Conservation (phyloP, 2,329 filamentous ascomycete genomes). For the Chrysosporium queenslandicum region DNA sequence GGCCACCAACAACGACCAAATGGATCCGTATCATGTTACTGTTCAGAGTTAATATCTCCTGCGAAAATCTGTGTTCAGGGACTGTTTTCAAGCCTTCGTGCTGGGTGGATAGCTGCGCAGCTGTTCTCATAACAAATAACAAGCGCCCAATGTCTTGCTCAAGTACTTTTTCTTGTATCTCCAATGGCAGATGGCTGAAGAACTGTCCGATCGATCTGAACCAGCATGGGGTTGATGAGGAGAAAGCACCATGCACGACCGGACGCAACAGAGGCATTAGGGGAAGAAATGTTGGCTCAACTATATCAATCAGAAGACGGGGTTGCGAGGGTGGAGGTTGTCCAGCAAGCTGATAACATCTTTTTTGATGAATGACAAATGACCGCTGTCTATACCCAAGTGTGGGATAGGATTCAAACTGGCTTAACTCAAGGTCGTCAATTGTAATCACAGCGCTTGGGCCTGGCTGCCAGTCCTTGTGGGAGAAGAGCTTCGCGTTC, state of each 20-base stretch:
- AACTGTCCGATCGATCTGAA: neutral
- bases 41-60: slow-evolving; percentile 3
- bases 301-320: slow-evolving; percentile 7
- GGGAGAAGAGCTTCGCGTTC: slow-evolving; percentile 1
- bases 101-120: slow-evolving; percentile 5
- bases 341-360: slow-evolving; percentile 6
- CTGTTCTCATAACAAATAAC: slow-evolving; percentile 14
- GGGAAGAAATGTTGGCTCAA: slow-evolving; percentile 10
- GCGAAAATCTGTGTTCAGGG: slow-evolving; percentile 9
- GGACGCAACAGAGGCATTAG: neutral
- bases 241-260: slow-evolving; percentile 7
- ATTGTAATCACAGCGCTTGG: neutral
- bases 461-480: neutral
- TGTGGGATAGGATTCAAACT: slow-evolving; percentile 1
- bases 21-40: slow-evolving; percentile 6
- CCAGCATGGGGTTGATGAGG: neutral
- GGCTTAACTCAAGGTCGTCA: neutral
- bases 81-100: neutral
- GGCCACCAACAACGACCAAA: slow-evolving; percentile 11
- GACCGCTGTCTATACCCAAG: slow-evolving; percentile 6
- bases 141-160: slow-evolving; percentile 15
- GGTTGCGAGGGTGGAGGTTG: slow-evolving; percentile 4
- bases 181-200: neutral
- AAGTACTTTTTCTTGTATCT: slow-evolving; percentile 12
- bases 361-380: slow-evolving; percentile 8